Evolutionary conservation across 2,329 filamentous ascomycete genomes (phyloP).

Genomic region (Ascochyta clinopodiicola): DNA sequence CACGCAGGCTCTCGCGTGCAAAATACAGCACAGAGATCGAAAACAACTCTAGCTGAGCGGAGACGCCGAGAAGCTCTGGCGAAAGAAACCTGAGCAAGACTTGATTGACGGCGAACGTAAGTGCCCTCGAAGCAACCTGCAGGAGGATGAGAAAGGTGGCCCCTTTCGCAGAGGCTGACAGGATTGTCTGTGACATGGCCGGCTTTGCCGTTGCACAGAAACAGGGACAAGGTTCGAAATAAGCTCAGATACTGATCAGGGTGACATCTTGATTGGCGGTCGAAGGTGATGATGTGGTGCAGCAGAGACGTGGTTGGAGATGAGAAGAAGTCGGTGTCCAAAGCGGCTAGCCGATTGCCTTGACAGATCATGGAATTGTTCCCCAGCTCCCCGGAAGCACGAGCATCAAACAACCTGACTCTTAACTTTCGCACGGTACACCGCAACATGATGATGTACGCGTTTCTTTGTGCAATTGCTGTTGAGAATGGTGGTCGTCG

Average conservation of each 20-base stretch:
- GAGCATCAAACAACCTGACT: constrained; percentile 24
- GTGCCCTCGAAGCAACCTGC: constrained; percentile 82
- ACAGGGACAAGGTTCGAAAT: constrained; percentile 16
- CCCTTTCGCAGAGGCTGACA: constrained; percentile 66
- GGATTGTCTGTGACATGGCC: constrained; percentile 43
- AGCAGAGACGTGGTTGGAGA: constrained; percentile 29
- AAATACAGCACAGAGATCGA: constrained; percentile 95
- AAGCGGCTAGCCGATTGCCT: constrained; percentile 30
- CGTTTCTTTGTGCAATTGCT: constrained; percentile 3
- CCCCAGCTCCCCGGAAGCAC: constrained; percentile 22
- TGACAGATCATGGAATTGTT: constrained; percentile 10
- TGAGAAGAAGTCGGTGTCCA: constrained; percentile 25
- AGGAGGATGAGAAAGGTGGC: constrained; percentile 86
- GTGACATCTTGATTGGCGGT: constrained; percentile 32
- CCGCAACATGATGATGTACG: constrained; percentile 33
- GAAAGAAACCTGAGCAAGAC: constrained; percentile 86
- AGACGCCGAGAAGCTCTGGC: constrained; percentile 81
- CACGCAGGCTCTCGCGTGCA: constrained; percentile 84
- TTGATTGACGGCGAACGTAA: constrained; percentile 94
- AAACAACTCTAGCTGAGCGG: constrained; percentile 90
- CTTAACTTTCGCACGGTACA: constrained; percentile 25
- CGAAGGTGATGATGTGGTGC: constrained; percentile 22
- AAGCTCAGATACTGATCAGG: constrained; percentile 17
- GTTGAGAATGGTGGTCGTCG: constrained; percentile 43
- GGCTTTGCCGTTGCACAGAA: constrained; percentile 2